phyloP scores from a whole-genome alignment of 1,284 basidiomycete genomes.

The Trichosporon coremiiforme region DNA sequence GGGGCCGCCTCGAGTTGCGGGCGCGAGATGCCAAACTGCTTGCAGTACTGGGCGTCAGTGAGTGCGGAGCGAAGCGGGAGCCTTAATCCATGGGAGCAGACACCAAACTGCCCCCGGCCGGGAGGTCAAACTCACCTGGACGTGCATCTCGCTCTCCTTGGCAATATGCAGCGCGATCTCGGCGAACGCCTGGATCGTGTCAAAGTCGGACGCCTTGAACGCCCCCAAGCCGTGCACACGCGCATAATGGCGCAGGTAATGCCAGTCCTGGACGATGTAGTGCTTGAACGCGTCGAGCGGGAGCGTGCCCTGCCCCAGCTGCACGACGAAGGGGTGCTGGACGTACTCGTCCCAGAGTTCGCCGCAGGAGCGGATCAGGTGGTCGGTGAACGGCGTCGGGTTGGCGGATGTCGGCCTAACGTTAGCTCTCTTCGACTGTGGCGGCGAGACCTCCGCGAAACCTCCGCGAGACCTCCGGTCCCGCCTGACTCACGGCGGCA shows the following conservation, averaged over 20 bases:
- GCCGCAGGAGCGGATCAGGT: conserved; percentile 65
- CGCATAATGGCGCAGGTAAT: conserved; percentile 59
- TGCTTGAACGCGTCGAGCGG: conserved; percentile 70
- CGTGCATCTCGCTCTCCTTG: conserved; percentile 73
- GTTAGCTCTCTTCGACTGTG: too few species aligned
- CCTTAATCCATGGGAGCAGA: too few species aligned
- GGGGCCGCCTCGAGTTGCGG: conserved; percentile 65
- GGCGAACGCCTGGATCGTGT: conserved; percentile 67
- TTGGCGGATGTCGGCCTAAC: conserved; percentile 64
- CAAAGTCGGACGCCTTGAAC: conserved; percentile 71
- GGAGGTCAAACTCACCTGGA: conserved; percentile 54
- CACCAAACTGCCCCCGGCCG: too few species aligned
- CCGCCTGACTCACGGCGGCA: conserved; percentile 66
- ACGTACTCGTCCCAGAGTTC: conserved; percentile 61
- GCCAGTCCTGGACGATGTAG: conserved; percentile 72
- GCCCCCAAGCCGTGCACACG: conserved; percentile 66
- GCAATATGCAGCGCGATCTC: conserved; percentile 68
- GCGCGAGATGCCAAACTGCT: conserved; percentile 66
- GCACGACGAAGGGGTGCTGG: conserved; percentile 77
- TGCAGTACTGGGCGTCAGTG: conserved; percentile 62
- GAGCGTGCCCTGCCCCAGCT: conserved; percentile 72
- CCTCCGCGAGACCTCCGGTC: too few species aligned
- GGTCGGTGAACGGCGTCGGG: conserved; percentile 70
- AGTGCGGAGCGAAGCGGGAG: too few species aligned
- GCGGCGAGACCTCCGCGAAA: too few species aligned